Evolutionary conservation across 2,329 filamentous ascomycete species (phyloP), one percentile per base, ranked within the genome.

Genomic region (Pseudocercospora vitis): DNA sequence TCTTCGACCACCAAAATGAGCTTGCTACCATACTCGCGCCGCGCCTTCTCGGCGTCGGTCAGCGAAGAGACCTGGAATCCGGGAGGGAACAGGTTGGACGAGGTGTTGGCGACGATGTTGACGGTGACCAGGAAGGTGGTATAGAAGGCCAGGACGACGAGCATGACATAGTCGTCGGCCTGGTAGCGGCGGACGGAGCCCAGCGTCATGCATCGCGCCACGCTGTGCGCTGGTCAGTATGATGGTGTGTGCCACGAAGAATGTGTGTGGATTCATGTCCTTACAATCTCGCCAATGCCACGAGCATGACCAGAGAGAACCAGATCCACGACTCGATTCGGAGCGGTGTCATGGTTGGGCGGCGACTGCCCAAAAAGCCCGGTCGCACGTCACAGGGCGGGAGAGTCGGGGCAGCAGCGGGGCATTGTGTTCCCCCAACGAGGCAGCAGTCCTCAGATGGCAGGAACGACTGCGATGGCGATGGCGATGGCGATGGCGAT

Each of bases 91-190:
- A 78, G 71, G 45, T 78, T 78, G 6, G 71, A 74, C 21, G 68
- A 66, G 3, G 68, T 65, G 48, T 71, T 65, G 5, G 70, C 64
- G 51, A 76, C 74, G 39, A 71, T 70, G 58, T 77, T 78, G 57
- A 76, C 71, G n/a, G 71, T 70, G 9, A 74, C 72, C 26, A 84
- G 73, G 16, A 81, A 71, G 4, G 71, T 71, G 26, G 77, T 79
- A 54, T 83, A 79, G 44, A 70, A 70, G 9, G 69, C 70, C 56
- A 78, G 69, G 6, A 78, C 75, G 50, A 81, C 70, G 7, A 78
- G 35, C 80, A 84, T 84, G 19, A 81, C 69, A 62, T 76, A 82
- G 63, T 85, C 82, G 60, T 84, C 82, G 21, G 76, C 62, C 60
- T 80, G 77, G n/a, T 82, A 74, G 5, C 71, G 71, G 35, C 68